A percentile compares a stretch with the other conserved stretches of the same genome.
These are phyloP conservation scores for Penicillium pancosmium DNA, from an alignment of 495 filamentous ascomycete species.

Conservation along the genomic window DNA sequence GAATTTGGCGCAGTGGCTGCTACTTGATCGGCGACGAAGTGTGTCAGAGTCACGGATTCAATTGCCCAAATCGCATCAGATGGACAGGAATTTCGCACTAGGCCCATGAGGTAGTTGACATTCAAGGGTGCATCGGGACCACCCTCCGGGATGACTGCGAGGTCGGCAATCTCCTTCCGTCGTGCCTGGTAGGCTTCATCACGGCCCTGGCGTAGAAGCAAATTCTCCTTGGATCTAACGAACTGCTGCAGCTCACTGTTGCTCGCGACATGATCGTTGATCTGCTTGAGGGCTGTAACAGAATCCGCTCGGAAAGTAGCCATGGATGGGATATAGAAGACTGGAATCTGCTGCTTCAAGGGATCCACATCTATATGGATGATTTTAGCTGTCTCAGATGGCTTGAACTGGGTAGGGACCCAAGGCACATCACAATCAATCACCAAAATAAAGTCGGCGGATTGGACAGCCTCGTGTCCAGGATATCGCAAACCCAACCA, in stretches of 20 bases:
- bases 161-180: slow-evolving; percentile 58
- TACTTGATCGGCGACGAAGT: slow-evolving; percentile 79
- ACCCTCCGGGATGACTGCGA: slow-evolving; percentile 54
- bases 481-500: slow-evolving; percentile 80
- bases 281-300: slow-evolving; percentile 69
- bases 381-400: slow-evolving; percentile 59
- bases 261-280: slow-evolving; percentile 59
- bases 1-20: slow-evolving; percentile 73
- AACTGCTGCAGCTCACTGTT: slow-evolving; percentile 48
- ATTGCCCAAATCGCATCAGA: slow-evolving; percentile 80
- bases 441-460: slow-evolving; percentile 83
- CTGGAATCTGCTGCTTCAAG: slow-evolving; percentile 84
- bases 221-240: slow-evolving; percentile 47
- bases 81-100: slow-evolving; percentile 67
- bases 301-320: slow-evolving; percentile 77
- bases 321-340: slow-evolving; percentile 75
- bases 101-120: slow-evolving; percentile 66
- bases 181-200: slow-evolving; percentile 59
- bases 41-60: slow-evolving; percentile 76
- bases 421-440: slow-evolving; percentile 84
- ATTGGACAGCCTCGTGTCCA: slow-evolving; percentile 69
- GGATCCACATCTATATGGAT: slow-evolving; percentile 88
- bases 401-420: slow-evolving; percentile 65
- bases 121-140: slow-evolving; percentile 65
- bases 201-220: slow-evolving; percentile 56